Percentiles rank a stretch among this genome's conserved stretches.
These are phyloP conservation scores for Aurinia saxatilis DNA, from an alignment of 345 rosid genomes.

Conservation along the genomic window DNA sequence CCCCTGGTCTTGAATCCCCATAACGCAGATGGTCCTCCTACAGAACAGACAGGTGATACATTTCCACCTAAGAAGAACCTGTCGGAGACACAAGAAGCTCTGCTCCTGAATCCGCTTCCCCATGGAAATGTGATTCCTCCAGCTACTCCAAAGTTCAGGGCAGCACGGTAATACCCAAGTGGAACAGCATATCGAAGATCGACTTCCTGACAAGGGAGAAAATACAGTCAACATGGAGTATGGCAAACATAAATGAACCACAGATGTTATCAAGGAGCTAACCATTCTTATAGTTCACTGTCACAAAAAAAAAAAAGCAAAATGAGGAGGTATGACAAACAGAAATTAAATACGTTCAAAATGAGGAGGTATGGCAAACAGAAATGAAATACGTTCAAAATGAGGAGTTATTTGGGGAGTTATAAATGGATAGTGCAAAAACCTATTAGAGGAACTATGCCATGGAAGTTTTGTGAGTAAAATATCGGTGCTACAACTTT, in stretches of 20 bases:
- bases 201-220: conserved; percentile 41
- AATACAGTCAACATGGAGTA: background rate
- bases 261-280: conserved; percentile 1
- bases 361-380: no score
- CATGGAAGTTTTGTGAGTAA: background rate
- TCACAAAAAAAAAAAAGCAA: background rate
- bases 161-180: conserved; percentile 67
- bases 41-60: conserved; percentile 63
- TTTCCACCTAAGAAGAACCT: conserved; percentile 94
- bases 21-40: conserved; percentile 83
- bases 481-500: background rate
- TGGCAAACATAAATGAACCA: background rate
- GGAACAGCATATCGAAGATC: conserved; percentile 86
- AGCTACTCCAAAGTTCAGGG: conserved; percentile 73
- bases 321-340: no score
- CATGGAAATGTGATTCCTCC: conserved; percentile 72
- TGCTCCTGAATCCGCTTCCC: conserved; percentile 58
- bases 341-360: no score
- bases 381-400: no score
- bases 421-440: background rate
- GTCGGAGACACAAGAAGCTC: conserved; percentile 63
- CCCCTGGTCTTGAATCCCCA: conserved; percentile 93
- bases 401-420: background rate
- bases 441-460: conserved; percentile 5
- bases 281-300: conserved; percentile 1